Evolutionary conservation across 1,284 basidiomycete genomes (phyloP), one percentile per base, ranked within the genome.

Genomic region (Erythrobasidium hasegawianum): DNA sequence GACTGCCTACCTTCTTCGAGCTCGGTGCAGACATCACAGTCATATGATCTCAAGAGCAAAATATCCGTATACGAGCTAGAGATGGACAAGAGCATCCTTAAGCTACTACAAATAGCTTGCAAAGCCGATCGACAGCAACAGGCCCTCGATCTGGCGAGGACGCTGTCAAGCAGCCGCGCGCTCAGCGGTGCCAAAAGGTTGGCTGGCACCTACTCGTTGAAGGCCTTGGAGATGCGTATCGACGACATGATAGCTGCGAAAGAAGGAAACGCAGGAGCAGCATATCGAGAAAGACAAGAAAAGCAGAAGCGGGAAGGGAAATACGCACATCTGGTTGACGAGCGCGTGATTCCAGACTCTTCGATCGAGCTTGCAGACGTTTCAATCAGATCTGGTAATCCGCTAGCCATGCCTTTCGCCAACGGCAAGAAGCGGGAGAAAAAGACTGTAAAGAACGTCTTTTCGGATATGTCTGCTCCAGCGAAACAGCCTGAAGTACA

Each of bases 101-200:
- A 89, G 72, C 86, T 97, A 69, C 87, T 98, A 67, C 90, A 95
- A 78, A 83, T 82, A 14, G 90, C 92, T 1, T 97, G 94, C 82
- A 97, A 97, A 80, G 83, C 83, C 5, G 89, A 91, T 76, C 87
- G 88, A 71, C 82, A 88, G n/a, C 83, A 90, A 24, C 87, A 92
- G 8, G 96, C 90, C 0, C 82, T 98, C 68, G 96, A 98, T 18
- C 24, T 67, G 18, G 64, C 57, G 5, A 43, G 41, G 27, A 43
- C 43, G 49, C 49, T 67, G 1, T 47, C 53, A 26, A 45, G 49
- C 14, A 54, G 38, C 22, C 29, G 24, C 33, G 57, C 49, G 1
- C 38, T 67, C 7, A 49, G 22, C 24, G 64, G 64, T 45, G 93
- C 93, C 0, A 81, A 86, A 59, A 90, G 93, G 75, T 84, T 98